phyloP scores from a whole-genome alignment of 1,284 basidiomycete genomes.

The Cutaneotrichosporon dermatis region DNA sequence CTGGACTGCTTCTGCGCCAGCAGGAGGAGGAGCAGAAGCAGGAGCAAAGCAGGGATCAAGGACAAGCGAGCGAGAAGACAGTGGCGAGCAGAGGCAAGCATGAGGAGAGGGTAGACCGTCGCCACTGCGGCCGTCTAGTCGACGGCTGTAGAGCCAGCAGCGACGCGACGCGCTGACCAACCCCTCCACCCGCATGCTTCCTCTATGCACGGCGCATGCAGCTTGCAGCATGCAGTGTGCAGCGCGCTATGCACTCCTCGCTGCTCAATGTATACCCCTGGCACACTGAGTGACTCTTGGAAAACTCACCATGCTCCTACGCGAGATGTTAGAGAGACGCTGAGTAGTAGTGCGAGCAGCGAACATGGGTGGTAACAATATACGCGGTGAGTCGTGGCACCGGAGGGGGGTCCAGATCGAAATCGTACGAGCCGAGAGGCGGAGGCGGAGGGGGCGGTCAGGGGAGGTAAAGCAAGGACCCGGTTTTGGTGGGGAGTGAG shows the following conservation, averaged over 20 bases:
- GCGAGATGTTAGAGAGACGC: conserved; percentile 15
- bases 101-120: too few relatives aligned
- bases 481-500: background rate
- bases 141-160: background rate
- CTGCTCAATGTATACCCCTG: too few relatives aligned
- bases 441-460: background rate
- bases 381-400: background rate
- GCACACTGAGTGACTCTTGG: too few relatives aligned
- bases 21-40: too few relatives aligned
- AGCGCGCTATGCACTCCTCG: too few relatives aligned
- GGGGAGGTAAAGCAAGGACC: background rate
- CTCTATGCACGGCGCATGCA: too few relatives aligned
- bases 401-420: background rate
- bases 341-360: conserved; percentile 15
- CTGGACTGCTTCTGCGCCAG: too few relatives aligned
- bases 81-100: too few relatives aligned
- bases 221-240: background rate
- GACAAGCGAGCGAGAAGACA: too few relatives aligned
- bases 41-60: too few relatives aligned
- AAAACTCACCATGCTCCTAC: conserved; percentile 22
- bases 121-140: too few relatives aligned
- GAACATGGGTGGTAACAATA: conserved; percentile 11
- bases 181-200: too few relatives aligned
- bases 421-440: conserved; percentile 2
- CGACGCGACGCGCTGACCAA: background rate